Conservation (phyloP, 2,329 filamentous ascomycete species). For the Diaporthe eres region DNA sequence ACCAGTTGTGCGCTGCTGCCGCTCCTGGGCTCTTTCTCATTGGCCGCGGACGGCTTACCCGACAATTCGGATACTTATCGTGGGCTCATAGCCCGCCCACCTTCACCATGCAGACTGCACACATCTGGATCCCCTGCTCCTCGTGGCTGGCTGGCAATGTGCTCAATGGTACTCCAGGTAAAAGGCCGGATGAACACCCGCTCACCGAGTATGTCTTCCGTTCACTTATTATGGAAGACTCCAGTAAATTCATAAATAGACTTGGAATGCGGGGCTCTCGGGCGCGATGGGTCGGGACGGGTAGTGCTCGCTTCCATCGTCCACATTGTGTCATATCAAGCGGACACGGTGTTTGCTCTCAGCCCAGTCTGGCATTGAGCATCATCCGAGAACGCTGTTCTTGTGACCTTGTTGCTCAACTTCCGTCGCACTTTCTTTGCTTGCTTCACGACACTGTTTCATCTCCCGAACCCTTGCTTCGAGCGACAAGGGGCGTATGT, state of each 20-base stretch:
- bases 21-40: background rate
- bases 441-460: background rate
- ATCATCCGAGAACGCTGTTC: background rate
- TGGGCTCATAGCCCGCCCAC: background rate
- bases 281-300: background rate
- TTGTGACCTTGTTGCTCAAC: background rate
- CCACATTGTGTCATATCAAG: no score
- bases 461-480: background rate
- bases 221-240: background rate
- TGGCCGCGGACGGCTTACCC: constrained; percentile 4
- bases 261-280: background rate
- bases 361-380: no score
- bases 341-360: background rate
- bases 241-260: background rate
- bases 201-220: background rate
- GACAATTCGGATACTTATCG: constrained; percentile 11
- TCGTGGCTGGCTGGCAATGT: background rate
- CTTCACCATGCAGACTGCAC: constrained; percentile 1
- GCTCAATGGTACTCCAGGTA: no score
- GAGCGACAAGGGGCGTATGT: background rate
- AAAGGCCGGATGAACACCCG: background rate
- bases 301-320: background rate
- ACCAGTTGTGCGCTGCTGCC: no score
- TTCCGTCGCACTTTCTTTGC: background rate
- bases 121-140: background rate